A percentile compares a stretch with the other conserved stretches of the same genome.
Evolutionary conservation across 2,329 filamentous ascomycete species (phyloP).

Genomic region (Phoma sp.): DNA sequence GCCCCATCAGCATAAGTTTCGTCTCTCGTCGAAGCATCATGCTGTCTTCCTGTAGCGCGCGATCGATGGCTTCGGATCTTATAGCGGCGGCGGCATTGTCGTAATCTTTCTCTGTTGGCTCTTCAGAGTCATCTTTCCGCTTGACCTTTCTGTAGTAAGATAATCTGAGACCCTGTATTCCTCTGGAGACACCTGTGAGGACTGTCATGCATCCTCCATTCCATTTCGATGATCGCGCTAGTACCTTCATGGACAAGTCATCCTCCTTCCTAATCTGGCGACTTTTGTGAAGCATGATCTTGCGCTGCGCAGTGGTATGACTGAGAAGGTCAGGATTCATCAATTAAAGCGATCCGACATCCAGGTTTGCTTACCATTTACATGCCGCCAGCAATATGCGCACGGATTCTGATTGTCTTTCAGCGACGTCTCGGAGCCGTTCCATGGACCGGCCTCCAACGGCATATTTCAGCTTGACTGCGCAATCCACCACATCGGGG

Average conservation of each 20-base stretch:
- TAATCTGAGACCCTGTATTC: constrained; percentile 44
- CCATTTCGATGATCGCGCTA: constrained; percentile 39
- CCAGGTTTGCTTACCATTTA: constrained; percentile 32
- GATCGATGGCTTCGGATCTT: constrained; percentile 47
- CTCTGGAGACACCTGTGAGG: constrained; percentile 40
- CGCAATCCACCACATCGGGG: constrained; percentile 42
- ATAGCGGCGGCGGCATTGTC: constrained; percentile 40
- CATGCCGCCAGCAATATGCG: constrained; percentile 41
- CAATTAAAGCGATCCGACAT: not conserved
- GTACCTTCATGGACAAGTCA: constrained; percentile 35
- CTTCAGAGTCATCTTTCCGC: constrained; percentile 21
- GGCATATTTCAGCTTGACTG: constrained; percentile 41
- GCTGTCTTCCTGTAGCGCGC: constrained; percentile 43
- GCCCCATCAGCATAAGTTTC: constrained; percentile 44
- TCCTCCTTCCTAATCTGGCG: constrained; percentile 46
- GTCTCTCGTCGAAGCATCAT: constrained; percentile 42
- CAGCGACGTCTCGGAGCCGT: constrained; percentile 39
- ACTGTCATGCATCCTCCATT: constrained; percentile 38
- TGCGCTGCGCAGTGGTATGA: constrained; percentile 45
- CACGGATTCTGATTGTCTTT: constrained; percentile 45
- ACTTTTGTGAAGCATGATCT: constrained; percentile 47
- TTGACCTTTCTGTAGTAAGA: constrained; percentile 40
- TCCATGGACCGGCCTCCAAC: constrained; percentile 44
- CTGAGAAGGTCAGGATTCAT: constrained; percentile 33
- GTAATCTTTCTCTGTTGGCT: constrained; percentile 43